Evolutionary conservation across 768 basidiomycete genomes (phyloP).

Genomic region (Lactarius evosmus): DNA sequence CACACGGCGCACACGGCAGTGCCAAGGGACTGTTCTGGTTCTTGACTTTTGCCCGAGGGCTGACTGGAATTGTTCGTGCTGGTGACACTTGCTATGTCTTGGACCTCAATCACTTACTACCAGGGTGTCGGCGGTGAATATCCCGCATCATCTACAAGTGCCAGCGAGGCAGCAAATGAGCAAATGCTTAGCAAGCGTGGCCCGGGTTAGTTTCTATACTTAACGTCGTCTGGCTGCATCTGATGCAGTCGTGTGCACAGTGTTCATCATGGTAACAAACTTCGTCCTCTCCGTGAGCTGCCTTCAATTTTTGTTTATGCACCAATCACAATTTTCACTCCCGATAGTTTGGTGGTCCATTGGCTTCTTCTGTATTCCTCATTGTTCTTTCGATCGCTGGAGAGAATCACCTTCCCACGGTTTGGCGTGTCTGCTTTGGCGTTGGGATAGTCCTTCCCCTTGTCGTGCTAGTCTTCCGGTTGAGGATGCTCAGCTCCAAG

Average conservation of each 20-base stretch:
- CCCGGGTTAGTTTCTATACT: slow-evolving; percentile 41
- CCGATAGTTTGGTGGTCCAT: slow-evolving; percentile 58
- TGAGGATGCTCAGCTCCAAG: slow-evolving; percentile 66
- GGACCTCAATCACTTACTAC: slow-evolving; percentile 5
- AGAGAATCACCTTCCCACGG: slow-evolving; percentile 54
- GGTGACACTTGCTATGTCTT: not conserved
- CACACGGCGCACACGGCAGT: slow-evolving; percentile 57
- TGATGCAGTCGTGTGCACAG: slow-evolving; percentile 32
- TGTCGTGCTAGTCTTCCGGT: slow-evolving; percentile 67
- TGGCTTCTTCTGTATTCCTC: slow-evolving; percentile 63
- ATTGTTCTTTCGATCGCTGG: slow-evolving; percentile 68
- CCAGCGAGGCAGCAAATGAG: slow-evolving; percentile 73
- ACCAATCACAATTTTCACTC: not conserved
- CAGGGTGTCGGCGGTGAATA: slow-evolving; percentile 78
- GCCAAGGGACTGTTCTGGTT: slow-evolving; percentile 68
- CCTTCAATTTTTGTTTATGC: too few relatives aligned
- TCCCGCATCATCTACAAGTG: slow-evolving; percentile 66
- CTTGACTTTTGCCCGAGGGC: slow-evolving; percentile 65
- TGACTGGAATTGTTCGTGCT: slow-evolving; percentile 57
- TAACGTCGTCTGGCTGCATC: not conserved
- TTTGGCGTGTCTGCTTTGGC: slow-evolving; percentile 67
- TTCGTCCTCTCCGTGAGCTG: slow-evolving; percentile 56
- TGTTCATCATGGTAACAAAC: slow-evolving; percentile 77
- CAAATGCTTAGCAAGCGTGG: slow-evolving; percentile 57
- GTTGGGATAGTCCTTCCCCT: slow-evolving; percentile 61